phyloP scores from a whole-genome alignment of 352 stramenopile species.

The Globisporangium ultimum region DNA sequence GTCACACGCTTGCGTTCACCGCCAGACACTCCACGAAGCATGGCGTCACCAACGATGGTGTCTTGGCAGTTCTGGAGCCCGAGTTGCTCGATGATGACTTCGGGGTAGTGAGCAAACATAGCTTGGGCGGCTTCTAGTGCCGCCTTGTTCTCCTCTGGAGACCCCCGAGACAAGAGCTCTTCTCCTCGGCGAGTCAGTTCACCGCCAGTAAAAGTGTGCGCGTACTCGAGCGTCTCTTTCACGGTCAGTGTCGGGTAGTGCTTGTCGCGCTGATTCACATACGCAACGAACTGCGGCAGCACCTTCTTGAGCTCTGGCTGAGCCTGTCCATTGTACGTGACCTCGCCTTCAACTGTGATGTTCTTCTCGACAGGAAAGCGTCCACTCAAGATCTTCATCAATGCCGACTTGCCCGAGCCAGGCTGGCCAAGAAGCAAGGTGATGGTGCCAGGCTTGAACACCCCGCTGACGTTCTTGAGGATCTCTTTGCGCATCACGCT shows the following conservation, averaged over 20 bases:
- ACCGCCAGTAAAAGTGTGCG: conserved; percentile 48
- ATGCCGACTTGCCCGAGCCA: conserved; percentile 9
- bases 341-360: conserved; percentile 32
- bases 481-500: conserved; percentile 10
- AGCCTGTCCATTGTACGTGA: conserved; percentile 55
- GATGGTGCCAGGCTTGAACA: conserved; percentile 42
- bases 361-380: conserved; percentile 45
- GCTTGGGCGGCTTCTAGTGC: conserved; percentile 29
- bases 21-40: too few relatives aligned
- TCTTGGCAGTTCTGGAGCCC: too few relatives aligned
- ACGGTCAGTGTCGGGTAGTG: conserved; percentile 53
- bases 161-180: conserved; percentile 33
- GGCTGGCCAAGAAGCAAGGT: conserved; percentile 55
- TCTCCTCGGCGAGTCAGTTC: conserved; percentile 23
- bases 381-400: conserved; percentile 48
- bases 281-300: conserved; percentile 45
- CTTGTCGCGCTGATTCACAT: conserved; percentile 45
- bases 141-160: conserved; percentile 35
- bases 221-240: conserved; percentile 51
- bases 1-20: too few relatives aligned
- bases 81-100: too few relatives aligned
- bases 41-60: too few relatives aligned
- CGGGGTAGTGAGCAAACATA: conserved; percentile 46
- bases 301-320: conserved; percentile 12
- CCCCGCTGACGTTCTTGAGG: conserved; percentile 18